These are phyloP conservation scores for Delonix regia DNA, from an alignment of 306 rosid genomes.

Conservation along the genomic window DNA sequence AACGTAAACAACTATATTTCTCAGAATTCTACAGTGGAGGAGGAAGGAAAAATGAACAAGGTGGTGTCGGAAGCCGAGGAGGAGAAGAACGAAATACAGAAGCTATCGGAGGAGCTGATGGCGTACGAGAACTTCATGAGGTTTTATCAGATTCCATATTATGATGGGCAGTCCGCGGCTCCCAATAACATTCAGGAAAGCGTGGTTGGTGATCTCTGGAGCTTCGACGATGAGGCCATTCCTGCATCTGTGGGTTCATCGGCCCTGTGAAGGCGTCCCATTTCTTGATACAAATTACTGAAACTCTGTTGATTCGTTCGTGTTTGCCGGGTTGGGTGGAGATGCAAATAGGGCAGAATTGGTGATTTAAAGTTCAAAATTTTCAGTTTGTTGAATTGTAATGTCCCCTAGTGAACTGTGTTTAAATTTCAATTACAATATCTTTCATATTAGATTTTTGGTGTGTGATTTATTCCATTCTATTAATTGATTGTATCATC, in stretches of 20 bases:
- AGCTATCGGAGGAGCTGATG: slow-evolving; percentile 82
- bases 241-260: background rate
- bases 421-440: background rate
- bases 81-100: slow-evolving; percentile 57
- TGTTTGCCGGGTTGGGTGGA: background rate
- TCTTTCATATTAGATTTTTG: background rate
- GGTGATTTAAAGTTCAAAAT: background rate
- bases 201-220: slow-evolving; percentile 75
- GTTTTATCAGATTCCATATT: slow-evolving; percentile 83
- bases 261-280: background rate
- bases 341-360: background rate
- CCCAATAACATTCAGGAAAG: slow-evolving; percentile 56
- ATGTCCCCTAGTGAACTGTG: background rate
- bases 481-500: background rate
- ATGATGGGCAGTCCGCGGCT: slow-evolving; percentile 67
- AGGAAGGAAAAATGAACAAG: slow-evolving; percentile 25
- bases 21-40: slow-evolving; percentile 20
- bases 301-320: background rate
- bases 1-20: slow-evolving; percentile 4
- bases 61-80: slow-evolving; percentile 16
- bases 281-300: background rate
- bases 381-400: background rate
- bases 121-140: slow-evolving; percentile 85
- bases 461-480: background rate
- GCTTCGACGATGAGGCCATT: slow-evolving; percentile 56